A percentile compares a stretch with the other conserved stretches of the same genome.
These are phyloP conservation scores for Pelargonium cotyledonis DNA, from an alignment of 441 rosid genomes.

Conservation along the genomic window DNA sequence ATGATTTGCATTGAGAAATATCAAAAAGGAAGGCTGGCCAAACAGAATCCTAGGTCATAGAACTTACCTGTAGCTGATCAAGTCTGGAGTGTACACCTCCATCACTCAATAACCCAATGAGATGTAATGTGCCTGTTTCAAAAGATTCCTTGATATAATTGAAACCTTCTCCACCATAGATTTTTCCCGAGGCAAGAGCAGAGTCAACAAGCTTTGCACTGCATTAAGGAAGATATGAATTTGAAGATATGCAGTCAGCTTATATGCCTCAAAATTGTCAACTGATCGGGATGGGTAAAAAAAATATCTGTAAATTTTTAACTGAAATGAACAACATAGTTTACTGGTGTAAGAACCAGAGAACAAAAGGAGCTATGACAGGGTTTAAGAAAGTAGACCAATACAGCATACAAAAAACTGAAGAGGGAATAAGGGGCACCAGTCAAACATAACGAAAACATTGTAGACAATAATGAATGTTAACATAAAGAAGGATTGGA, in stretches of 20 bases:
- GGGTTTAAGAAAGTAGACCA: too few relatives aligned
- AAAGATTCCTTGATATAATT: slow-evolving; percentile 57
- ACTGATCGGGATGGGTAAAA: neutral
- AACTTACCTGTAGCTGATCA: slow-evolving; percentile 73
- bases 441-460: too few relatives aligned
- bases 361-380: too few relatives aligned
- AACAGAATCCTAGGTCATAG: neutral
- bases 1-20: neutral
- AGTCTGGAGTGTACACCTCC: slow-evolving; percentile 97
- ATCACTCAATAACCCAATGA: slow-evolving; percentile 82
- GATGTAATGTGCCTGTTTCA: slow-evolving; percentile 65
- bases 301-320: neutral
- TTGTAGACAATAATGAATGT: too few relatives aligned
- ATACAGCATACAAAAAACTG: too few relatives aligned
- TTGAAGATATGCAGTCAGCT: neutral
- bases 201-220: slow-evolving; percentile 91
- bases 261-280: neutral
- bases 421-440: too few relatives aligned
- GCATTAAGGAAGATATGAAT: slow-evolving; percentile 20
- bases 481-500: too few relatives aligned
- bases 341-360: too few relatives aligned
- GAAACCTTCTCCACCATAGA: slow-evolving; percentile 80
- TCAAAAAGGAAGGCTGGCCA: neutral
- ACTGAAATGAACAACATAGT: neutral
- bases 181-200: slow-evolving; percentile 86